Evolutionary conservation across 768 basidiomycete genomes (phyloP).

Genomic region (Hypsizygus marmoreus): DNA sequence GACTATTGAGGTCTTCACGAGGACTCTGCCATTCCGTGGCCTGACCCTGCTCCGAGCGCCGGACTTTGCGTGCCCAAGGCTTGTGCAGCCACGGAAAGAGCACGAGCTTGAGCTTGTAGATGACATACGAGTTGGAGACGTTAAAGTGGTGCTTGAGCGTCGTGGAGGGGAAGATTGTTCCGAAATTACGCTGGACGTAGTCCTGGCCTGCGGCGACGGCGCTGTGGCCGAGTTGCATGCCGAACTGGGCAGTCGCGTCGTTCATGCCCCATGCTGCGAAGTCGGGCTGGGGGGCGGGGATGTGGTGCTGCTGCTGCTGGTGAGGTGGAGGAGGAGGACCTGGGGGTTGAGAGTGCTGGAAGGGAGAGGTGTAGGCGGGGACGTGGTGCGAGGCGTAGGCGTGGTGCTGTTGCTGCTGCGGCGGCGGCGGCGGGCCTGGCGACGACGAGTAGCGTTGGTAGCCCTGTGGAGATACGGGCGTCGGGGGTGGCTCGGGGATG

Average conservation of each 20-base stretch:
- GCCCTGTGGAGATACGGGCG: constrained; percentile 71
- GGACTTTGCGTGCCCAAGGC: constrained; percentile 77
- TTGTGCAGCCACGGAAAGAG: constrained; percentile 96
- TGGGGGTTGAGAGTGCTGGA: constrained; percentile 41
- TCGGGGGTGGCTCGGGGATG: constrained; percentile 81
- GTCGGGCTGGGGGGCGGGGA: constrained; percentile 35
- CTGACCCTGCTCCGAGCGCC: constrained; percentile 63
- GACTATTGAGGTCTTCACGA: constrained; percentile 92
- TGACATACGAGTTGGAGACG: constrained; percentile 94
- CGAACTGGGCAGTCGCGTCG: constrained; percentile 92
- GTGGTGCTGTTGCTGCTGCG: constrained; percentile 28
- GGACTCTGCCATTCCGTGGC: constrained; percentile 81
- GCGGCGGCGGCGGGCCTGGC: constrained; percentile 40
- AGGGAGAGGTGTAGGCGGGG: constrained; percentile 50
- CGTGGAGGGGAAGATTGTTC: constrained; percentile 15
- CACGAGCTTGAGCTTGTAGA: constrained; percentile 82
- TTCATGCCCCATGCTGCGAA: constrained; percentile 85
- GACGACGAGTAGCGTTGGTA: constrained; percentile 75
- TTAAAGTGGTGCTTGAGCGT: constrained; percentile 57
- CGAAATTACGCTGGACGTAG: constrained; percentile 85
- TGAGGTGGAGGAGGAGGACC: constrained; percentile 20
- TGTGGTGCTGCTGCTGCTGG: constrained; percentile 17
- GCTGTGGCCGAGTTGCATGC: constrained; percentile 91
- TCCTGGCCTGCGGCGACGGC: constrained; percentile 94
- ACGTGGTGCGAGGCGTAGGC: constrained; percentile 35